Conservation (phyloP, 495 filamentous ascomycete genomes). For the Daldinia decipiens region DNA sequence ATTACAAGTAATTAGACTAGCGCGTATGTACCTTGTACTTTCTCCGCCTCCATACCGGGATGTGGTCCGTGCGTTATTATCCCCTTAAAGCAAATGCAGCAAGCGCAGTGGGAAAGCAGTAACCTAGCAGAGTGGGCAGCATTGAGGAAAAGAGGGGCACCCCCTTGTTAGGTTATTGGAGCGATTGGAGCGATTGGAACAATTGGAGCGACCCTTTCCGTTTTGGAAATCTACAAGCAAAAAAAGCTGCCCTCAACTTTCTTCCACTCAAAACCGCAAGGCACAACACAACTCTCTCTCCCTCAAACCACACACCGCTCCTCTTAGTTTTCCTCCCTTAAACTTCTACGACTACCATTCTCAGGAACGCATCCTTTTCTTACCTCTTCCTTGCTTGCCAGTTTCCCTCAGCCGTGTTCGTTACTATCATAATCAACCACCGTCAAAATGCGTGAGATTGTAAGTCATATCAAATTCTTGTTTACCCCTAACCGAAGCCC, state of each 20-base stretch:
- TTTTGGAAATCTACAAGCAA: conserved; percentile 39
- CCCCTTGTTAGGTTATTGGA: conserved; percentile 13
- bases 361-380: conserved; percentile 43
- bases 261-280: conserved; percentile 35
- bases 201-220: conserved; percentile 40
- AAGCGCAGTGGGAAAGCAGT: conserved; percentile 11
- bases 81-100: conserved; percentile 4
- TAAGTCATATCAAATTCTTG: conserved; percentile 62
- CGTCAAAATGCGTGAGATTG: conserved; percentile 91
- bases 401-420: conserved; percentile 40
- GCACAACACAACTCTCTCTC: conserved; percentile 40
- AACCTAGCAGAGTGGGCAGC: background rate
- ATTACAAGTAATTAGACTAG: conserved; percentile 31
- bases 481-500: conserved; percentile 72
- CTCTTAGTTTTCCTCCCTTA: conserved; percentile 44
- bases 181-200: too few relatives aligned
- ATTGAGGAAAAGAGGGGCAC: conserved; percentile 30
- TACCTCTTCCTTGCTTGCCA: conserved; percentile 38
- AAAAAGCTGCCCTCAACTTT: conserved; percentile 41
- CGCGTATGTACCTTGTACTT: conserved; percentile 13
- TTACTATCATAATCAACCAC: conserved; percentile 44
- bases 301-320: conserved; percentile 44
- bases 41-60: conserved; percentile 18
- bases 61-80: conserved; percentile 20
- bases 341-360: conserved; percentile 44